Evolutionary conservation across 495 filamentous ascomycete species (phyloP).

Genomic region (Podospora didyma): DNA sequence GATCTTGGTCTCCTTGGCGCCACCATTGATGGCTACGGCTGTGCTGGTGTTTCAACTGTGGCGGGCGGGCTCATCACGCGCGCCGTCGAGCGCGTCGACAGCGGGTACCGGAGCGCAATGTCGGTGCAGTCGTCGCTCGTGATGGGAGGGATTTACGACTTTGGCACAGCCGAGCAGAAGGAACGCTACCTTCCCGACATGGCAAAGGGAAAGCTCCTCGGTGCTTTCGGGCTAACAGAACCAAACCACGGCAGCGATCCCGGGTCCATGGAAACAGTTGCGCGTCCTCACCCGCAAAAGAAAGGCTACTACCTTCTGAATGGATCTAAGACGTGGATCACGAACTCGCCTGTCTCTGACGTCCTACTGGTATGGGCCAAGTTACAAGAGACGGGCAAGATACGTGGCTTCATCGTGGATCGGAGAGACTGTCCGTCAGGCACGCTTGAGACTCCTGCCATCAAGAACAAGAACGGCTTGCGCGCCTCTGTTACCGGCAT

Average conservation of each 20-base stretch:
- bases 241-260: slow-evolving; percentile 98
- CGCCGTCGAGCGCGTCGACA: slow-evolving; percentile 94
- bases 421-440: slow-evolving; percentile 75
- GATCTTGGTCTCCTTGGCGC: slow-evolving; percentile 88
- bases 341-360: slow-evolving; percentile 93
- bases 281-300: slow-evolving; percentile 82
- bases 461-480: slow-evolving; percentile 94
- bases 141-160: slow-evolving; percentile 96
- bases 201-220: slow-evolving; percentile 81
- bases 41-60: slow-evolving; percentile 89
- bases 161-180: slow-evolving; percentile 85
- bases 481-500: slow-evolving; percentile 94
- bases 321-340: slow-evolving; percentile 97
- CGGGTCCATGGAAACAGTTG: slow-evolving; percentile 89
- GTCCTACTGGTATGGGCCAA: slow-evolving; percentile 94
- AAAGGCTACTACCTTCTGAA: slow-evolving; percentile 76
- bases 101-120: slow-evolving; percentile 92
- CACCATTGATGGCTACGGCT: slow-evolving; percentile 88
- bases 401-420: slow-evolving; percentile 90
- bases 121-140: slow-evolving; percentile 91
- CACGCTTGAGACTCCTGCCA: slow-evolving; percentile 82
- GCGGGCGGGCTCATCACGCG: slow-evolving; percentile 91
- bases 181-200: slow-evolving; percentile 78
- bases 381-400: slow-evolving; percentile 83
- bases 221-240: slow-evolving; percentile 93